These are phyloP conservation scores for Cladosporium oxysporum DNA, from an alignment of 2,329 filamentous ascomycete species.

Conservation along the genomic window DNA sequence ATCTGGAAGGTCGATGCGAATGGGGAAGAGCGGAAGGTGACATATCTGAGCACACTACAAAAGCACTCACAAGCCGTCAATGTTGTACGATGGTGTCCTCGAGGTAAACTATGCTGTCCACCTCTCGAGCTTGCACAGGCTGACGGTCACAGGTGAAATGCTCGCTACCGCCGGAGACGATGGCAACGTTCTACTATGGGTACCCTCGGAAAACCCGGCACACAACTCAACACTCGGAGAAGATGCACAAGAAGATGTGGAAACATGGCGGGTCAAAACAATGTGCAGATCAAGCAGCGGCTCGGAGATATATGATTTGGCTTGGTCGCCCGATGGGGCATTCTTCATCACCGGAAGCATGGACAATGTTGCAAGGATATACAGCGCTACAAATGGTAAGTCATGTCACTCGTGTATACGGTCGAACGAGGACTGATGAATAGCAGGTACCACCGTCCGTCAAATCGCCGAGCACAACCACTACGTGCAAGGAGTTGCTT, in stretches of 20 bases:
- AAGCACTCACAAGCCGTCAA: constrained; percentile 98
- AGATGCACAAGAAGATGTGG: constrained; percentile 87
- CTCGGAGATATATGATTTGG: constrained; percentile 95
- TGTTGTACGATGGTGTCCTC: constrained; percentile 92
- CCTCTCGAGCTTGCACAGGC: constrained; percentile 10
- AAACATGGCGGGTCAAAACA: constrained; percentile 94
- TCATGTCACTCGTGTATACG: background rate
- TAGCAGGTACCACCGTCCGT: constrained; percentile 67
- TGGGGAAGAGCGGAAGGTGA: constrained; percentile 83
- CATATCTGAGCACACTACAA: constrained; percentile 85
- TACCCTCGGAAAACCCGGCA: constrained; percentile 75
- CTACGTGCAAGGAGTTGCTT: constrained; percentile 96
- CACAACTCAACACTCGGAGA: constrained; percentile 64
- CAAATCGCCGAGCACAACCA: constrained; percentile 98
- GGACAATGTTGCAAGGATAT: constrained; percentile 97
- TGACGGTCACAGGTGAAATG: constrained; percentile 68
- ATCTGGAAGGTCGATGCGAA: constrained; percentile 88
- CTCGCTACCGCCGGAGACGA: constrained; percentile 95
- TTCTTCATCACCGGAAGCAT: constrained; percentile 99
- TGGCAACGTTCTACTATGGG: constrained; percentile 95
- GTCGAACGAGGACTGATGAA: constrained; percentile 24
- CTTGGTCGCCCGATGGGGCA: constrained; percentile 95
- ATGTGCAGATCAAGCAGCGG: constrained; percentile 90
- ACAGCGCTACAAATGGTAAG: constrained; percentile 87
- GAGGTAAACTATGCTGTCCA: constrained; percentile 60